These are phyloP conservation scores for Fusarium buharicum DNA, from an alignment of 2,329 filamentous ascomycete species.

Conservation along the genomic window DNA sequence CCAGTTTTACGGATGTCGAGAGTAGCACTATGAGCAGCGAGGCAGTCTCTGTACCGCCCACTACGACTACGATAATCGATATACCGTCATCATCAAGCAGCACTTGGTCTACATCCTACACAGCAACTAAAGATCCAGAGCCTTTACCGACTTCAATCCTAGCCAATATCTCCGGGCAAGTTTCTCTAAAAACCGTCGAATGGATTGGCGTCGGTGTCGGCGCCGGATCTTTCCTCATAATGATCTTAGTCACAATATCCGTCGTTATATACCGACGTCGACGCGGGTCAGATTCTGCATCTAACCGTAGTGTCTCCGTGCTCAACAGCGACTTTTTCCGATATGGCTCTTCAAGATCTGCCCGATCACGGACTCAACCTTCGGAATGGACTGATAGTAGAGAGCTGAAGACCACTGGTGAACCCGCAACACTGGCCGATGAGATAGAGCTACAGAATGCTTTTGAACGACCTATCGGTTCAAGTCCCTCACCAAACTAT, in stretches of 20 bases:
- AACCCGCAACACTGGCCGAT: too few relatives aligned
- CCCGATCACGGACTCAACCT: neutral
- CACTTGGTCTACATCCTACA: neutral
- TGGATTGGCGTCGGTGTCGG: slow-evolving; percentile 11
- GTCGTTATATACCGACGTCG: neutral
- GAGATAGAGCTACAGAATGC: too few relatives aligned
- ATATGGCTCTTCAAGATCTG: neutral
- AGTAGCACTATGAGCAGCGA: too few relatives aligned
- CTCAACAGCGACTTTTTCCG: slow-evolving; percentile 1
- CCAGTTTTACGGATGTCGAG: too few relatives aligned
- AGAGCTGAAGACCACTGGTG: neutral
- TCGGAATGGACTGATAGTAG: neutral
- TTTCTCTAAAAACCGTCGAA: neutral
- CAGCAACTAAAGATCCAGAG: neutral
- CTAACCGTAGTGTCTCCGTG: neutral
- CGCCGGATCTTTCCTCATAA: neutral
- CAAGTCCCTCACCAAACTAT: neutral
- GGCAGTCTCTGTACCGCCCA: too few relatives aligned
- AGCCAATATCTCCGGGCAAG: neutral
- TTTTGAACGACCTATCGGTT: neutral
- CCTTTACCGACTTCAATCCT: neutral
- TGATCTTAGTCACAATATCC: neutral
- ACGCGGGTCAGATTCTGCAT: neutral
- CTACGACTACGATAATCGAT: too few relatives aligned
- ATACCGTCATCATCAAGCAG: too few relatives aligned